A percentile compares a stretch with the other conserved stretches of the same genome.
phyloP scores from a whole-genome alignment of 2,329 filamentous ascomycete species.

The Clathrospora elynae region DNA sequence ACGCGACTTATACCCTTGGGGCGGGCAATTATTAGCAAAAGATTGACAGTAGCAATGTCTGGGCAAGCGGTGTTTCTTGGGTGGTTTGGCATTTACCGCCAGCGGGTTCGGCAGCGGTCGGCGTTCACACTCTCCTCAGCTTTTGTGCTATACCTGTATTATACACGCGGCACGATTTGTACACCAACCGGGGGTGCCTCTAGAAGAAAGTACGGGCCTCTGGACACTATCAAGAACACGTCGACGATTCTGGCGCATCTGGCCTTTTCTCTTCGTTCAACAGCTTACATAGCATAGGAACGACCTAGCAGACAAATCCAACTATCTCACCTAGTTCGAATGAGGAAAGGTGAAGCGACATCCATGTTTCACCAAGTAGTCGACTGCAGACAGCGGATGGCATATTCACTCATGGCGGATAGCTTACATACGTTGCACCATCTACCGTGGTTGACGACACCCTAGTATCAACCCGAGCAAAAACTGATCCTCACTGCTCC shows the following conservation, averaged over 20 bases:
- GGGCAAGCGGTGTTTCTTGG: conserved; percentile 28
- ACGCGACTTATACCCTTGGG: conserved; percentile 19
- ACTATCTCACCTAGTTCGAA: too few relatives aligned
- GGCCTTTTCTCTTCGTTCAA: too few relatives aligned
- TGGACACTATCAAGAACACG: background rate
- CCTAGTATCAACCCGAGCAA: too few relatives aligned
- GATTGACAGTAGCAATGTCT: conserved; percentile 16
- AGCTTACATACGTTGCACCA: too few relatives aligned
- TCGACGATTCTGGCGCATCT: background rate
- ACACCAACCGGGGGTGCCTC: conserved; percentile 35
- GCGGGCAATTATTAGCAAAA: conserved; percentile 23
- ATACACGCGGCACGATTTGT: conserved; percentile 38
- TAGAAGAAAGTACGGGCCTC: conserved; percentile 18
- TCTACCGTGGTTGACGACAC: too few relatives aligned
- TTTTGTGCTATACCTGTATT: conserved; percentile 44
- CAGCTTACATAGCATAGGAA: too few relatives aligned
- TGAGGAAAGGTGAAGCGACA: too few relatives aligned
- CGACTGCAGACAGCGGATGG: too few relatives aligned
- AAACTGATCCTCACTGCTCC: too few relatives aligned
- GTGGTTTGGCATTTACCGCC: conserved; percentile 40
- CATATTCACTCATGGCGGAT: too few relatives aligned
- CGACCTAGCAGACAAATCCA: too few relatives aligned
- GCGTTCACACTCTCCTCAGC: conserved; percentile 46
- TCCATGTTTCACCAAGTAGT: too few relatives aligned
- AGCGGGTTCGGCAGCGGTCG: conserved; percentile 34